phyloP scores from a whole-genome alignment of 164 flowering plant genomes.

The Paratinospora sagittata region DNA sequence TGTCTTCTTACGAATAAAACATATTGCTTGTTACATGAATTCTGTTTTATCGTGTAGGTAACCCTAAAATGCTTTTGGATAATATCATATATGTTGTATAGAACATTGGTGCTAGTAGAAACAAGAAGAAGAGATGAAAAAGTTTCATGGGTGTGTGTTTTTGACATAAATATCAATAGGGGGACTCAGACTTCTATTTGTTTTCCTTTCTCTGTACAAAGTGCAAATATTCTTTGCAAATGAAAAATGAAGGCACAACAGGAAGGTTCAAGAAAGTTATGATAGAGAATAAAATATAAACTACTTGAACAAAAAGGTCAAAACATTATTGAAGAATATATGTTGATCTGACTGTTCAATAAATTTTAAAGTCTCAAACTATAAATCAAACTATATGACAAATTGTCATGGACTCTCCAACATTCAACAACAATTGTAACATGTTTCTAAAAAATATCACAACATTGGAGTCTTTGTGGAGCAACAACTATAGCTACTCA shows the following conservation, averaged over 20 bases:
- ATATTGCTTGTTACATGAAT: neutral
- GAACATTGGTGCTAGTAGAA: neutral
- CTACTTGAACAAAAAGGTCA: neutral
- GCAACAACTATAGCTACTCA: no score
- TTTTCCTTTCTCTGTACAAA: neutral
- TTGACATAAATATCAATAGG: no score
- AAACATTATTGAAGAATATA: neutral
- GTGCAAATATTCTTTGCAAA: neutral
- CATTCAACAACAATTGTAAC: no score
- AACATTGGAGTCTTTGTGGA: no score
- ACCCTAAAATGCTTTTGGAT: neutral
- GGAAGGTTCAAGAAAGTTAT: neutral
- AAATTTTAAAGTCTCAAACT: neutral
- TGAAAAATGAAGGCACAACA: neutral
- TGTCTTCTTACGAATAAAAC: constrained; percentile 5
- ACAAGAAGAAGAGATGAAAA: neutral
- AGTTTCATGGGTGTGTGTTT: no score
- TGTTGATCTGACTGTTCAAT: neutral
- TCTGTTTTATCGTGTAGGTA: neutral
- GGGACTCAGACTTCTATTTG: no score
- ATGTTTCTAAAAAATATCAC: neutral
- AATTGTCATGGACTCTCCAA: neutral
- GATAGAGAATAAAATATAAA: neutral
- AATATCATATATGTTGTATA: neutral
- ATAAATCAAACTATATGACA: neutral